Conservation (phyloP, 2,329 filamentous ascomycete species). For the Botrytis elliptica region DNA sequence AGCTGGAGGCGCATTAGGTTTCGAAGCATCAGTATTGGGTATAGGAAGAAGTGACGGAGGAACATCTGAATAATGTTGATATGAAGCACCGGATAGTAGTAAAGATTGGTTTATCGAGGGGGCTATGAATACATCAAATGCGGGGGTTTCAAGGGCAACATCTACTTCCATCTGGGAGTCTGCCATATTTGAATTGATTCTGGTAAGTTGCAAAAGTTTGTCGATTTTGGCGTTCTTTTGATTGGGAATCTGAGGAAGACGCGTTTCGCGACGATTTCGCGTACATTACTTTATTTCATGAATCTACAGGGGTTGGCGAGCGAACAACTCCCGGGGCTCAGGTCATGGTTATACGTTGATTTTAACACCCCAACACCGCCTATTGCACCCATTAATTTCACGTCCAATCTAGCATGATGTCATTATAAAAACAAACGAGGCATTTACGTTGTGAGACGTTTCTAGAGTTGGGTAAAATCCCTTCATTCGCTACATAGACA, state of each 20-base stretch:
- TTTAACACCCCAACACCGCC: background rate
- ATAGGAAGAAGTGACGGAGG: conserved; percentile 57
- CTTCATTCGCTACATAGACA: background rate
- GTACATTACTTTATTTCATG: conserved; percentile 10
- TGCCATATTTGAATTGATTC: conserved; percentile 38
- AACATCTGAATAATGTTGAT: conserved; percentile 69
- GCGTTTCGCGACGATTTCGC: conserved; percentile 19
- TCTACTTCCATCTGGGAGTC: conserved; percentile 39
- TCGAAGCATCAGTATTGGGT: conserved; percentile 23
- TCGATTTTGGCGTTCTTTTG: background rate
- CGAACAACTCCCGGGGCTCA: background rate
- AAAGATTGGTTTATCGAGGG: conserved; percentile 61
- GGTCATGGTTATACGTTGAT: background rate
- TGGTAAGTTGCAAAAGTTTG: background rate
- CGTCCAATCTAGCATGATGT: background rate
- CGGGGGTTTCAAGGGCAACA: conserved; percentile 40
- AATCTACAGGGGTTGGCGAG: conserved; percentile 9
- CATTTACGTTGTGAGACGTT: background rate
- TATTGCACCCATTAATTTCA: background rate
- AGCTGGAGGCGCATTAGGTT: conserved; percentile 31
- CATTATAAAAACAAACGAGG: background rate
- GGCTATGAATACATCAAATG: conserved; percentile 55
- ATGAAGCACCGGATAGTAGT: conserved; percentile 65
- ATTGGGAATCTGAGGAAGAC: conserved; percentile 9
- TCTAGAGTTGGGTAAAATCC: background rate